Evolutionary conservation across 495 filamentous ascomycete species (phyloP).

Genomic region (Venustampulla echinocandica): DNA sequence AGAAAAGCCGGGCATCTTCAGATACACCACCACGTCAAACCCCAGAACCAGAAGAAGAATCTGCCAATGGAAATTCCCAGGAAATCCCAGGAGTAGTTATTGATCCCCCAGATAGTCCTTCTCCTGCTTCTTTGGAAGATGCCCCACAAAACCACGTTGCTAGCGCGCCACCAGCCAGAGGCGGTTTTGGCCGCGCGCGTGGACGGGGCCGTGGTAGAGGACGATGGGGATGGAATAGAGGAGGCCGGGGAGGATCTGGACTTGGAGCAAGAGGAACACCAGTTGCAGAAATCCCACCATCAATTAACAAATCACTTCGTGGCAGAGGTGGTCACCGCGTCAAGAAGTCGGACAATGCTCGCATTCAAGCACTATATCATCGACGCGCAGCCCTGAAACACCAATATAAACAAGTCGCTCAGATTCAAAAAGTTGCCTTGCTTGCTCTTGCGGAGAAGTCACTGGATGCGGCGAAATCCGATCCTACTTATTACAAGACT

Average conservation of each 20-base stretch:
- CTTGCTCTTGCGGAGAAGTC: slow-evolving; percentile 32
- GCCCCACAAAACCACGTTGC: neutral
- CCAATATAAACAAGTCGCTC: slow-evolving; percentile 35
- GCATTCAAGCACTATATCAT: slow-evolving; percentile 13
- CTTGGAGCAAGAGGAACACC: slow-evolving; percentile 29
- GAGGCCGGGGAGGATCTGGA: slow-evolving; percentile 32
- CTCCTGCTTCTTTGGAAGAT: neutral
- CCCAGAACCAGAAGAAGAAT: neutral
- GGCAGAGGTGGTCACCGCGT: slow-evolving; percentile 21
- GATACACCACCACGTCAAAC: slow-evolving; percentile 3
- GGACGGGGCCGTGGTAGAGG: slow-evolving; percentile 20
- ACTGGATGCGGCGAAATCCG: slow-evolving; percentile 30
- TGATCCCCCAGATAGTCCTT: neutral
- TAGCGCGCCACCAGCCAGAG: neutral
- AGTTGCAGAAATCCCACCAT: slow-evolving; percentile 16
- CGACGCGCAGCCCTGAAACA: slow-evolving; percentile 24
- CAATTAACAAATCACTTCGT: slow-evolving; percentile 22
- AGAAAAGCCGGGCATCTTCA: slow-evolving; percentile 7
- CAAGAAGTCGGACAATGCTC: slow-evolving; percentile 20
- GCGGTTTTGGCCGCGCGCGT: slow-evolving; percentile 1
- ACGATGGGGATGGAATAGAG: slow-evolving; percentile 31
- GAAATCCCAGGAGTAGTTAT: neutral
- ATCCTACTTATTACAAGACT: slow-evolving; percentile 36
- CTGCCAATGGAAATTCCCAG: neutral
- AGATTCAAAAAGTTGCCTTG: slow-evolving; percentile 35